Percentiles rank a stretch among this genome's conserved stretches.
phyloP scores from a whole-genome alignment of 2,329 filamentous ascomycete species.

The Coleophoma cylindrospora region DNA sequence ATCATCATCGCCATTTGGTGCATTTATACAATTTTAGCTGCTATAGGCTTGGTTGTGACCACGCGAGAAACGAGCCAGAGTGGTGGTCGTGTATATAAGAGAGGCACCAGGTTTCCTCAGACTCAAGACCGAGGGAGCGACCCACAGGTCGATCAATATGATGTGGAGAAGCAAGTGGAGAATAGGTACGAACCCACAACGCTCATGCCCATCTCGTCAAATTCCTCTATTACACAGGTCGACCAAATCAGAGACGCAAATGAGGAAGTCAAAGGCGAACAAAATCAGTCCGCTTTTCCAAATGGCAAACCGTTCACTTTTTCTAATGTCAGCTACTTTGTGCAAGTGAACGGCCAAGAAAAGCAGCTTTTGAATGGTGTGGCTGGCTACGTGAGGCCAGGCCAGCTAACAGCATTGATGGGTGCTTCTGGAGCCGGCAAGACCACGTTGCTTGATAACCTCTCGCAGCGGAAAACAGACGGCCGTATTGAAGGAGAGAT shows the following conservation, averaged over 20 bases:
- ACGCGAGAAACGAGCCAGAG: neutral
- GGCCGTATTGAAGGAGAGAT: conserved; percentile 44
- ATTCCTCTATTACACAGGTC: neutral
- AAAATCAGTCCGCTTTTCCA: neutral
- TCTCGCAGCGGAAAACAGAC: conserved; percentile 28
- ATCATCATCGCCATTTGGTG: neutral
- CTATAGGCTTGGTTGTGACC: neutral
- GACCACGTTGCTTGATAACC: conserved; percentile 77
- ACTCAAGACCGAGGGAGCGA: neutral
- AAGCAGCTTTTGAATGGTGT: neutral
- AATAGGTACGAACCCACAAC: neutral
- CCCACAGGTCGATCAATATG: neutral
- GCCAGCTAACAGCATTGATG: conserved; percentile 82
- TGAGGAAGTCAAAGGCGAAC: too few relatives aligned
- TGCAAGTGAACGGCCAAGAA: neutral
- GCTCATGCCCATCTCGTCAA: neutral
- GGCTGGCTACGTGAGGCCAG: conserved; percentile 82
- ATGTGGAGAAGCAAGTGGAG: too few relatives aligned
- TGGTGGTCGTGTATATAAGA: neutral
- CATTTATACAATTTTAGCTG: neutral
- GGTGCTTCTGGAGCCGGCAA: conserved; percentile 69
- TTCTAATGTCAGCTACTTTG: neutral
- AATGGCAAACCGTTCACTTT: neutral
- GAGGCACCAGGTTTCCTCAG: neutral
- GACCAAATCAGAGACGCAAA: too few relatives aligned